These are phyloP conservation scores for Coemansia erecta DNA, from an alignment of 192 early-diverging fungal species.

Conservation along the genomic window DNA sequence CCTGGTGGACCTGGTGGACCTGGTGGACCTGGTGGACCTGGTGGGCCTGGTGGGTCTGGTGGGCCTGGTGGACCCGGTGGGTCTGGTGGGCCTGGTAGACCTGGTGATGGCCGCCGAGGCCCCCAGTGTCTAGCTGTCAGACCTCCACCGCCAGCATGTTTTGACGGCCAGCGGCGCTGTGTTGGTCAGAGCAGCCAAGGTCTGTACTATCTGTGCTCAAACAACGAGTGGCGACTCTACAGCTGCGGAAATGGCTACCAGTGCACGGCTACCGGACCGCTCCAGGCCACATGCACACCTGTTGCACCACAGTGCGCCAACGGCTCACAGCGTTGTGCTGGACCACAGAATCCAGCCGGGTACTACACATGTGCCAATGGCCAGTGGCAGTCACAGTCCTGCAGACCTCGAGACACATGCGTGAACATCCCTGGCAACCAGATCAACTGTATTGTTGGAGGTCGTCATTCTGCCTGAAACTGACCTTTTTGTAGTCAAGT, in stretches of 20 bases:
- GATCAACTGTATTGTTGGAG: conserved; percentile 45
- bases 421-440: conserved; percentile 36
- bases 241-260: conserved; percentile 43
- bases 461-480: not conserved
- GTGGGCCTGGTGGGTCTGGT: too few relatives aligned
- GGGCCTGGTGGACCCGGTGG: too few relatives aligned
- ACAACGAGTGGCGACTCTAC: conserved; percentile 33
- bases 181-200: conserved; percentile 17
- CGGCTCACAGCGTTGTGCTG: conserved; percentile 29
- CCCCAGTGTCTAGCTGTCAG: conserved; percentile 18
- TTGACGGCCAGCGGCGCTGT: conserved; percentile 39
- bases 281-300: conserved; percentile 30
- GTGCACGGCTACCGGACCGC: conserved; percentile 22
- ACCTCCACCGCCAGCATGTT: conserved; percentile 17
- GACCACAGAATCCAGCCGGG: conserved; percentile 13
- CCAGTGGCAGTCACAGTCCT: conserved; percentile 37
- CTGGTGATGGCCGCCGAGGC: not conserved
- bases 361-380: conserved; percentile 28
- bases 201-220: conserved; percentile 44
- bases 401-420: conserved; percentile 32
- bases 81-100: too few relatives aligned
- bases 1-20: too few relatives aligned
- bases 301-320: conserved; percentile 23
- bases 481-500: too few relatives aligned
- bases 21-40: not conserved